These are phyloP conservation scores for Gossypium australe DNA, from an alignment of 345 rosid species.

Conservation along the genomic window DNA sequence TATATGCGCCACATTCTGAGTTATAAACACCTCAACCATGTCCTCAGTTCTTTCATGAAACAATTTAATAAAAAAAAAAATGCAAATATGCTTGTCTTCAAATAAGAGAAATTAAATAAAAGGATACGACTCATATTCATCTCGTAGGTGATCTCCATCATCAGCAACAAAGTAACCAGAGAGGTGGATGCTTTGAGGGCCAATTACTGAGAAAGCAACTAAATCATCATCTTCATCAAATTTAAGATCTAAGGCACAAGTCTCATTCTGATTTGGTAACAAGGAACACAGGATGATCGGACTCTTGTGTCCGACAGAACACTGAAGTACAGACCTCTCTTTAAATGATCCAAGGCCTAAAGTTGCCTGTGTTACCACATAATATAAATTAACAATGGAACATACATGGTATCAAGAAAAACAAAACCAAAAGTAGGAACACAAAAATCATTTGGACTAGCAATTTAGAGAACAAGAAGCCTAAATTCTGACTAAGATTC, in stretches of 20 bases:
- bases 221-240: slow-evolving; percentile 63
- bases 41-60: not conserved
- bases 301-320: slow-evolving; percentile 51
- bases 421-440: not conserved
- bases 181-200: slow-evolving; percentile 74
- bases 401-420: not conserved
- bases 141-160: slow-evolving; percentile 42
- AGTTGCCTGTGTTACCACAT: slow-evolving; percentile 58
- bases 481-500: not conserved
- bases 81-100: not conserved
- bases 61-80: not conserved
- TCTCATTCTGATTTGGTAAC: slow-evolving; percentile 62
- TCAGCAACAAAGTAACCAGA: slow-evolving; percentile 67
- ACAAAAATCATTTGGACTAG: not conserved
- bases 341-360: slow-evolving; percentile 62
- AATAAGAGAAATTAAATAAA: not conserved
- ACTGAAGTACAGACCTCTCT: slow-evolving; percentile 70
- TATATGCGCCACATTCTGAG: not conserved
- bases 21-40: not conserved
- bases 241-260: slow-evolving; percentile 71
- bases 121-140: slow-evolving; percentile 82
- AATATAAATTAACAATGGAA: slow-evolving; percentile 6
- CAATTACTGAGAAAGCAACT: slow-evolving; percentile 69
- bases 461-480: not conserved
- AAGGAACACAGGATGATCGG: slow-evolving; percentile 75